phyloP scores from a whole-genome alignment of 2,329 filamentous ascomycete genomes.

The Alternaria sp. region DNA sequence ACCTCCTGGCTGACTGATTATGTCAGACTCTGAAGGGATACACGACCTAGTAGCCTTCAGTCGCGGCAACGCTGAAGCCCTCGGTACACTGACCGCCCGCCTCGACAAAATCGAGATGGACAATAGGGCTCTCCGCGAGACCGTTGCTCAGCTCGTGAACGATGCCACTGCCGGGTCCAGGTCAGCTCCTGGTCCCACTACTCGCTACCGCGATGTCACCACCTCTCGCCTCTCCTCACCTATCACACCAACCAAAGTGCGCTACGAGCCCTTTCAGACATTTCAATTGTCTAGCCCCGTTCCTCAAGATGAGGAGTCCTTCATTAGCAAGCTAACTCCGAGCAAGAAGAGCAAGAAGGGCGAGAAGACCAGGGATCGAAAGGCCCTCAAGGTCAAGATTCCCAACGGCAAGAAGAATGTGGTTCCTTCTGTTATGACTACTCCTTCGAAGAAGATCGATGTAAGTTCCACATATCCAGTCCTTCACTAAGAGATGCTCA shows the following conservation, averaged over 20 bases:
- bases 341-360: background rate
- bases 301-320: background rate
- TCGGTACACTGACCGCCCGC: conserved; percentile 76
- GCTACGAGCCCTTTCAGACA: background rate
- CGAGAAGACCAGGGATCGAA: conserved; percentile 13
- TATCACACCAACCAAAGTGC: background rate
- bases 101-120: conserved; percentile 93
- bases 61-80: background rate
- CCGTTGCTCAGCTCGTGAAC: background rate
- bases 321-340: background rate
- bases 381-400: conserved; percentile 22
- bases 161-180: background rate
- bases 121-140: conserved; percentile 57
- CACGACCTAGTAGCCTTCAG: conserved; percentile 7
- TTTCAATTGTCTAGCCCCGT: background rate
- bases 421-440: conserved; percentile 5
- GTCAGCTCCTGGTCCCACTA: background rate
- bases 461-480: conserved; percentile 13
- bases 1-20: background rate
- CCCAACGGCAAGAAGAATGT: conserved; percentile 5
- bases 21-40: background rate
- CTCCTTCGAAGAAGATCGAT: conserved; percentile 11
- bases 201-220: background rate
- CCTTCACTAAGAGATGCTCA: background rate
- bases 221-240: conserved; percentile 4